Evolutionary conservation across 2,329 filamentous ascomycete species (phyloP).

Genomic region (Penicillium sp.): DNA sequence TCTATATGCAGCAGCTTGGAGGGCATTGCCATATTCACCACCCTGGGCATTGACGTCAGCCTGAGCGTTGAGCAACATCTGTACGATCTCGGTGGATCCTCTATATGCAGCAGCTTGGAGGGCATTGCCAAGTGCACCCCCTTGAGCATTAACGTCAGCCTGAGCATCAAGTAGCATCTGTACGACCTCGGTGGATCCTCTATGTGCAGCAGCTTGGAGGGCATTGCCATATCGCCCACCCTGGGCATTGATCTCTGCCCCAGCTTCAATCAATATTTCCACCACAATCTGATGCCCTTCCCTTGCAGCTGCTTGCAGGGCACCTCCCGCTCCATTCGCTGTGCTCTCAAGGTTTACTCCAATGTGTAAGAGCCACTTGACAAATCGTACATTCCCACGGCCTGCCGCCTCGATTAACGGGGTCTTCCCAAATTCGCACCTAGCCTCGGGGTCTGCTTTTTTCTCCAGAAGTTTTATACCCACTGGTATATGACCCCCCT

Average conservation of each 20-base stretch:
- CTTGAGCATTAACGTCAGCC: not conserved
- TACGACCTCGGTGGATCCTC: not conserved
- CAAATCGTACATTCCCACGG: not conserved
- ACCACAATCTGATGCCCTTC: not conserved
- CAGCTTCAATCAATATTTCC: not conserved
- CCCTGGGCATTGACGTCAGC: conserved; percentile 2
- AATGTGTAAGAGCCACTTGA: conserved; percentile 1
- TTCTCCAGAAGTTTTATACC: not conserved
- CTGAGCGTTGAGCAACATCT: not conserved
- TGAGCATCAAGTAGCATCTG: not conserved
- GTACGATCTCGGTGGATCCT: not conserved
- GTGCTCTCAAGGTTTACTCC: not conserved
- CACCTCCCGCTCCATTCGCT: not conserved
- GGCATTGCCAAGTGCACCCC: not conserved
- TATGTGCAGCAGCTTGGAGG: conserved; percentile 1
- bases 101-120: not conserved
- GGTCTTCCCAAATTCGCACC: not conserved
- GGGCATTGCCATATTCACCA: conserved; percentile 1
- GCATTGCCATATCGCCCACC: not conserved
- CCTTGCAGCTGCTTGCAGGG: not conserved
- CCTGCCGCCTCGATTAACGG: conserved; percentile 1
- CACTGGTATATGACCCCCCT: not conserved
- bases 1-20: not conserved
- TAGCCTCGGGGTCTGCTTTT: not conserved
- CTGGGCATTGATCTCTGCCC: not conserved